phyloP scores from a whole-genome alignment of 305 asterid genomes.

The Rubia peregrina region DNA sequence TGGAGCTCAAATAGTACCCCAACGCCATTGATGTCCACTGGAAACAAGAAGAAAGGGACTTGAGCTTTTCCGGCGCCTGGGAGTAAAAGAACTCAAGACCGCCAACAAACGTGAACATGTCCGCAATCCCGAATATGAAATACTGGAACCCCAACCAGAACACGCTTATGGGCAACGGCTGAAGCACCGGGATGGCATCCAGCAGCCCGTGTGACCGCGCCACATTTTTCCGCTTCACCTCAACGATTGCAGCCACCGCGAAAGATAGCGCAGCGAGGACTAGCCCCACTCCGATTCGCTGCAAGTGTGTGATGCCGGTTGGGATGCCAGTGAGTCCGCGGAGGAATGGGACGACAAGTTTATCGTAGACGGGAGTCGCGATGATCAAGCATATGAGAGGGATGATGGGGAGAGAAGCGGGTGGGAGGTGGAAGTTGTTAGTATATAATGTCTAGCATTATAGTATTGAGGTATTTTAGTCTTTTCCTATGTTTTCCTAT shows the following conservation, averaged over 20 bases:
- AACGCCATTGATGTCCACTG: slow-evolving; percentile 68
- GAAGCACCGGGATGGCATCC: slow-evolving; percentile 41
- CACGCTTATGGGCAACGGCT: slow-evolving; percentile 62
- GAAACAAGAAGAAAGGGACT: slow-evolving; percentile 64
- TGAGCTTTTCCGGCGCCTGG: slow-evolving; percentile 52
- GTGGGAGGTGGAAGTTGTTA: slow-evolving; percentile 55
- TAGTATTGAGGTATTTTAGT: no score
- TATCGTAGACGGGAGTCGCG: slow-evolving; percentile 53
- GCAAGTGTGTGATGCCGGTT: slow-evolving; percentile 69
- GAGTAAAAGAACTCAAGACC: slow-evolving; percentile 73
- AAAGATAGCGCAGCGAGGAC: slow-evolving; percentile 58
- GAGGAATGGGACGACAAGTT: slow-evolving; percentile 42
- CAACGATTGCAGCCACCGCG: slow-evolving; percentile 56
- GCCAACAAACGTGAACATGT: slow-evolving; percentile 74
- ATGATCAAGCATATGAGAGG: slow-evolving; percentile 45
- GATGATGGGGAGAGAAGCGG: slow-evolving; percentile 66
- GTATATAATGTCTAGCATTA: no score
- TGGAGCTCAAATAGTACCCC: slow-evolving; percentile 60
- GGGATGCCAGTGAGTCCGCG: slow-evolving; percentile 53
- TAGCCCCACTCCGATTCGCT: slow-evolving; percentile 68
- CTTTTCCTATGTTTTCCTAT: no score
- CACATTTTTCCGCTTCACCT: slow-evolving; percentile 51
- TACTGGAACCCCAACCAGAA: slow-evolving; percentile 74
- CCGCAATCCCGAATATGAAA: slow-evolving; percentile 75
- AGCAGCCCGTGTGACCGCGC: slow-evolving; percentile 44